Conservation (phyloP, 2,329 filamentous ascomycete genomes). For the Aspergillus cejpii region DNA sequence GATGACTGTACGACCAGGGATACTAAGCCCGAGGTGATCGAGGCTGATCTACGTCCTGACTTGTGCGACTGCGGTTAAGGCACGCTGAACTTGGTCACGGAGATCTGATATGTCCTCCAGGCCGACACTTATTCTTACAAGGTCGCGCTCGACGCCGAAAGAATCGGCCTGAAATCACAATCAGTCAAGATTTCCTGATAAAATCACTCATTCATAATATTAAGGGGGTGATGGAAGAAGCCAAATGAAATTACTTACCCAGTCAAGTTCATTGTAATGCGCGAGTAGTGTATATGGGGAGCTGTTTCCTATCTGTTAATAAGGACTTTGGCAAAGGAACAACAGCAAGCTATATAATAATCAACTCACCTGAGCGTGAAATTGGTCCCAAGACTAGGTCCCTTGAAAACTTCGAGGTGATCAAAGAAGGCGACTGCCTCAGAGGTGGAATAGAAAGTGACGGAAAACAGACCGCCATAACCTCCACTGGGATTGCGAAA, state of each 20-base stretch:
- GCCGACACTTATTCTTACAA: conserved; percentile 84
- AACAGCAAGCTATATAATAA: background rate
- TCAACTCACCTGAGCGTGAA: conserved; percentile 65
- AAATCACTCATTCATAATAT: background rate
- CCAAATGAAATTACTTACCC: conserved; percentile 49
- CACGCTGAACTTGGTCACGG: conserved; percentile 56
- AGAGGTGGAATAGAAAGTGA: conserved; percentile 64
- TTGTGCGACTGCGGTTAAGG: conserved; percentile 54
- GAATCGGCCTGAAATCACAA: conserved; percentile 51
- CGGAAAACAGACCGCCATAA: conserved; percentile 83
- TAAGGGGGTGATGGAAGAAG: conserved; percentile 1
- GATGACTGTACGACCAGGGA: conserved; percentile 10
- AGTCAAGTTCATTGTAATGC: conserved; percentile 87
- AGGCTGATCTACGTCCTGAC: conserved; percentile 9
- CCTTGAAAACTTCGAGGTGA: conserved; percentile 78
- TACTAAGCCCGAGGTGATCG: background rate
- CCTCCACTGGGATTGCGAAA: conserved; percentile 68
- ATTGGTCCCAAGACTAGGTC: conserved; percentile 91
- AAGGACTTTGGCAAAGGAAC: background rate
- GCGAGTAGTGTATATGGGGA: conserved; percentile 88
- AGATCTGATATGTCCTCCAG: conserved; percentile 70
- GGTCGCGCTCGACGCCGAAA: conserved; percentile 71
- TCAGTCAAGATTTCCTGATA: conserved; percentile 9
- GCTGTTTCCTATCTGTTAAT: conserved; percentile 31
- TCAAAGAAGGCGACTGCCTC: conserved; percentile 82